Evolutionary conservation across 139 green algal genomes (phyloP), one percentile per base, ranked within the genome.

Genomic region (Chlorella sp.): DNA sequence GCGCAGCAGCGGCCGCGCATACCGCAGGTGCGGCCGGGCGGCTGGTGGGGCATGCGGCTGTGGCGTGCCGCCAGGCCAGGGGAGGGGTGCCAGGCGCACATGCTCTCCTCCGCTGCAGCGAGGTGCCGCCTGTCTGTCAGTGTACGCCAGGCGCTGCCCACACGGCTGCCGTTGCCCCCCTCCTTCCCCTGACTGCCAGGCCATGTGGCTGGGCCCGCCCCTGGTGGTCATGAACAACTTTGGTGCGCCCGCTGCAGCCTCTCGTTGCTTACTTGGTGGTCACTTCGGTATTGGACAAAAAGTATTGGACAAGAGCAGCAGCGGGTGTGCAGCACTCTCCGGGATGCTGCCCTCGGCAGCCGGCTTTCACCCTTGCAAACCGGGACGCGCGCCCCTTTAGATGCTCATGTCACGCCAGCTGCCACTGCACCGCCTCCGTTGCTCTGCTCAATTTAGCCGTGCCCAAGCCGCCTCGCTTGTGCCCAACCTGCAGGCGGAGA

Each of bases 161-260:
- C 7, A 17, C 46, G 11, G 11, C 46, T 11, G 8, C 46, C 7
- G 7, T 54, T 54, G 46, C 46, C 26, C 60, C 62, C 9, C 26
- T 3, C 26, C 3, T 36, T 1, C 28, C 4, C 2, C 62, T 36
- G 28, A 34, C 7, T 36, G 74, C 91, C 87, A 84, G 16, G 90
- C 91, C 44, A 93, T 94, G n/a, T 95, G 95, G 83, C 90, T 90
- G 64, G 90, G 75, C 2, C 76, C 92, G 0, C 95, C 96, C 0
- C 92, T 98, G 84, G 94, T 99, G 70, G 96, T 99, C 58, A 90
- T 99, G 85, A 97, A 98, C 91, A 95, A 95, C 83, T 98, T 99
- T 83, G 82, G 62, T 14, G 75, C 73, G 22, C 17, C 36, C 34
- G n/a, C n/a, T n/a, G n/a, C n/a, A n/a, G n/a, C n/a, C n/a, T n/a